Conservation (phyloP, 768 basidiomycete species). For the Tulasnella calospora region DNA sequence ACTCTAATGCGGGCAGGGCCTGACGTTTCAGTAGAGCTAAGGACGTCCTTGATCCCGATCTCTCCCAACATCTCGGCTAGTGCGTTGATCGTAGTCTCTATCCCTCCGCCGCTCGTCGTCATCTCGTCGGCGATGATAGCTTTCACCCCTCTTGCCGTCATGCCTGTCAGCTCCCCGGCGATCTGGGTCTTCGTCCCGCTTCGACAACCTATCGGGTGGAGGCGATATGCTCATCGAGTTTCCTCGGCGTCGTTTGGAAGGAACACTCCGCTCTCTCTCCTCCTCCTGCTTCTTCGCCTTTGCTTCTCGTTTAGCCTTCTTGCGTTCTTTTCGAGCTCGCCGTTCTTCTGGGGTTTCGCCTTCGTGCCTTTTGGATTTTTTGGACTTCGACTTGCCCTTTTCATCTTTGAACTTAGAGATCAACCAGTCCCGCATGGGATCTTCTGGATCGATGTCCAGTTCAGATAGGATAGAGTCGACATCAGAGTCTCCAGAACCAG, state of each 20-base stretch:
- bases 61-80: neutral
- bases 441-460: slow-evolving; percentile 83
- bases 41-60: neutral
- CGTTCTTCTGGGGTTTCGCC: slow-evolving; percentile 73
- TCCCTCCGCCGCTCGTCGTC: neutral
- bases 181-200: neutral
- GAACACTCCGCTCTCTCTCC: slow-evolving; percentile 8
- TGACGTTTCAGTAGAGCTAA: neutral
- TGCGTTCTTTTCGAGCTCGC: slow-evolving; percentile 66
- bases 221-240: slow-evolving; percentile 17
- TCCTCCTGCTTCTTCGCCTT: slow-evolving; percentile 10
- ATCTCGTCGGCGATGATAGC: neutral
- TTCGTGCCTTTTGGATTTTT: slow-evolving; percentile 55
- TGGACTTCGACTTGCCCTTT: slow-evolving; percentile 46
- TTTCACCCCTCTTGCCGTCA: neutral
- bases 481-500: slow-evolving; percentile 33
- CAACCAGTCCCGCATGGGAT: slow-evolving; percentile 95
- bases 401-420: slow-evolving; percentile 68
- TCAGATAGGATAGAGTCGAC: slow-evolving; percentile 62
- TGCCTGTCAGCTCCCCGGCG: neutral
- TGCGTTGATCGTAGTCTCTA: neutral
- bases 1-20: neutral
- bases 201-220: slow-evolving; percentile 18
- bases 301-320: slow-evolving; percentile 42
- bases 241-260: neutral